A percentile compares a stretch with the other conserved stretches of the same genome.
phyloP scores from a whole-genome alignment of 2,329 filamentous ascomycete species.

The Balansia obtecta region DNA sequence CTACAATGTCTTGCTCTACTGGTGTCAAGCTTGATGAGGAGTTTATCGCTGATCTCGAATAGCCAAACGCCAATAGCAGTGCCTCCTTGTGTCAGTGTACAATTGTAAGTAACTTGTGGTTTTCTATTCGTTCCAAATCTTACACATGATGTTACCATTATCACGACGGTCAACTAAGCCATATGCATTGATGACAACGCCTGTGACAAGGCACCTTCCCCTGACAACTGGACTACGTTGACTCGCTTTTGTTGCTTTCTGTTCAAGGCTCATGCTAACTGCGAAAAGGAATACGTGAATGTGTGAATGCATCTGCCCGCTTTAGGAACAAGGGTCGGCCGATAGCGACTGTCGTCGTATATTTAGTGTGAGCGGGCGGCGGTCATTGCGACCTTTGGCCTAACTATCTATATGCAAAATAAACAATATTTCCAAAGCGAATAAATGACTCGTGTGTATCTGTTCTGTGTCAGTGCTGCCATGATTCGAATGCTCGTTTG shows the following conservation, averaged over 20 bases:
- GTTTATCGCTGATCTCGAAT: conserved; percentile 1
- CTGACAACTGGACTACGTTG: conserved; percentile 12
- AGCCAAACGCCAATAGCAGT: neutral
- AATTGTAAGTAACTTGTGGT: conserved; percentile 14
- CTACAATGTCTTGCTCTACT: conserved; percentile 7
- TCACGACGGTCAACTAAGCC: conserved; percentile 38
- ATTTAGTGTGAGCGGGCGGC: neutral
- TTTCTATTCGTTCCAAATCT: neutral
- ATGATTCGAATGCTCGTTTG: too few relatives aligned
- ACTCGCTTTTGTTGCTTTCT: neutral
- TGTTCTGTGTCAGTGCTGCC: neutral
- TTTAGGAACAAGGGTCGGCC: neutral
- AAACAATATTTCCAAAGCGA: too few relatives aligned
- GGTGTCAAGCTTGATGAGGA: conserved; percentile 4
- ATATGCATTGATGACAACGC: conserved; percentile 34
- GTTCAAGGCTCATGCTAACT: conserved; percentile 4
- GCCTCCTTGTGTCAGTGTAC: too few relatives aligned
- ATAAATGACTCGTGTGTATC: neutral
- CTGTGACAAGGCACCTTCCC: conserved; percentile 31
- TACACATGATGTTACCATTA: conserved; percentile 29
- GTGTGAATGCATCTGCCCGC: neutral
- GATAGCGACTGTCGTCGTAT: neutral
- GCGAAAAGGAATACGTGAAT: neutral
- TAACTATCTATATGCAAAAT: neutral
- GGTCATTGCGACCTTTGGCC: neutral